phyloP scores from a whole-genome alignment of 2,329 filamentous ascomycete species.

The Pseudocercospora vitis region DNA sequence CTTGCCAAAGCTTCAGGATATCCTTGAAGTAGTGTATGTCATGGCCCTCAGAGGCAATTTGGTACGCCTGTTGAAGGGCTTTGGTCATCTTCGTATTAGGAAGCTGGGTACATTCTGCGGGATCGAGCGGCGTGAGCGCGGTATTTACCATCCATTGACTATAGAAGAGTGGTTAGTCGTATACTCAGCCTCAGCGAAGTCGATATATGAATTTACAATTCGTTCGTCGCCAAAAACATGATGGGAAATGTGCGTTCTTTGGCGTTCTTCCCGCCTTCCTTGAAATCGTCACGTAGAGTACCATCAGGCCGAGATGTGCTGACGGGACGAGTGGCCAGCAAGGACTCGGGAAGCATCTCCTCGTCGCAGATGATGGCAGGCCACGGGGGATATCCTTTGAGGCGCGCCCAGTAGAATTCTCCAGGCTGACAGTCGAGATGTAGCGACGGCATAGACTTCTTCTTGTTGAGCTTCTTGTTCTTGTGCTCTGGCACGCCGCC shows the following conservation, averaged over 20 bases:
- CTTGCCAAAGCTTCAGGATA: slow-evolving; percentile 63
- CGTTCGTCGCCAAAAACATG: slow-evolving; percentile 93
- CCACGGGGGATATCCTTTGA: slow-evolving; percentile 95
- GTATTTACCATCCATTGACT: slow-evolving; percentile 93
- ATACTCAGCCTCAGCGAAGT: not conserved
- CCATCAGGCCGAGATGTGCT: slow-evolving; percentile 80
- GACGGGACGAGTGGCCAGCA: slow-evolving; percentile 77
- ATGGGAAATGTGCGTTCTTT: slow-evolving; percentile 86
- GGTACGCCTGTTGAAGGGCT: slow-evolving; percentile 73
- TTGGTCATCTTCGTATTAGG: slow-evolving; percentile 78
- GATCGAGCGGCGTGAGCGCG: slow-evolving; percentile 73
- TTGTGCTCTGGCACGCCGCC: slow-evolving; percentile 65
- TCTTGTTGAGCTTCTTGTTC: slow-evolving; percentile 79
- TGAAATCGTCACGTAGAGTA: slow-evolving; percentile 81
- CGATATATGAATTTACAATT: slow-evolving; percentile 76
- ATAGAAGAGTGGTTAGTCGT: slow-evolving; percentile 14
- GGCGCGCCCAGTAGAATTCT: slow-evolving; percentile 85
- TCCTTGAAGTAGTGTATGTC: slow-evolving; percentile 80
- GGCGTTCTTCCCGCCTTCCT: slow-evolving; percentile 81
- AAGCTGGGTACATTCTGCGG: slow-evolving; percentile 65
- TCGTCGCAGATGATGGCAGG: slow-evolving; percentile 93
- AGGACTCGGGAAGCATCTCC: slow-evolving; percentile 79
- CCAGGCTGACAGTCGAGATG: slow-evolving; percentile 80
- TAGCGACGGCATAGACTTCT: slow-evolving; percentile 70
- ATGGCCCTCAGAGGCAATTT: slow-evolving; percentile 75